Evolutionary conservation across 768 basidiomycete genomes (phyloP).

Genomic region (Tricholoma terreum): DNA sequence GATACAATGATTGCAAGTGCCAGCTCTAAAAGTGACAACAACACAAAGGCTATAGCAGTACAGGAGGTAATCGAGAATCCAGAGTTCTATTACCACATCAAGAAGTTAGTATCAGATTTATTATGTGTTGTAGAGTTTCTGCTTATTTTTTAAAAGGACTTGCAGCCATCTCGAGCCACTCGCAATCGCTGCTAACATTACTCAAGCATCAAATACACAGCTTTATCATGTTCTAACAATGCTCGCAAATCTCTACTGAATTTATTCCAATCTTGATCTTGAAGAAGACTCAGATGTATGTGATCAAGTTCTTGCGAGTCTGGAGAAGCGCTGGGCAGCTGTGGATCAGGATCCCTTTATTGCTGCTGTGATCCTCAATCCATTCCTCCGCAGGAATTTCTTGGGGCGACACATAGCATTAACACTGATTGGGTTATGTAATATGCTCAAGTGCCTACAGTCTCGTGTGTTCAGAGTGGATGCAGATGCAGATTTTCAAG

Average conservation of each 20-base stretch:
- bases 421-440: neutral
- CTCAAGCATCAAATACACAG: too few relatives aligned
- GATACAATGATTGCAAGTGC: conserved; percentile 8
- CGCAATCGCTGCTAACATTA: conserved; percentile 33
- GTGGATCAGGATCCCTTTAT: conserved; percentile 23
- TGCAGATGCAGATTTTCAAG: neutral
- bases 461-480: conserved; percentile 1
- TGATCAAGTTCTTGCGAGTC: neutral
- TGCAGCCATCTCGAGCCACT: too few relatives aligned
- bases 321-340: conserved; percentile 18
- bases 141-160: too few relatives aligned
- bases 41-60: conserved; percentile 21
- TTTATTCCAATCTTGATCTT: too few relatives aligned
- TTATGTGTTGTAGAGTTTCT: too few relatives aligned
- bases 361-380: conserved; percentile 17
- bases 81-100: conserved; percentile 22
- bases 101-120: conserved; percentile 18
- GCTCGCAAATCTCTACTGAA: too few relatives aligned
- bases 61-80: conserved; percentile 12
- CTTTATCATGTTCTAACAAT: too few relatives aligned
- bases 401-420: too few relatives aligned
- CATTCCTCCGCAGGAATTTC: neutral
- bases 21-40: conserved; percentile 8
- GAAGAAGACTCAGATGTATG: too few relatives aligned
- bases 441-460: conserved; percentile 5